Evolutionary conservation across 2,329 filamentous ascomycete genomes (phyloP), one percentile per base, ranked within the genome.

Genomic region (Colletotrichum limetticola): DNA sequence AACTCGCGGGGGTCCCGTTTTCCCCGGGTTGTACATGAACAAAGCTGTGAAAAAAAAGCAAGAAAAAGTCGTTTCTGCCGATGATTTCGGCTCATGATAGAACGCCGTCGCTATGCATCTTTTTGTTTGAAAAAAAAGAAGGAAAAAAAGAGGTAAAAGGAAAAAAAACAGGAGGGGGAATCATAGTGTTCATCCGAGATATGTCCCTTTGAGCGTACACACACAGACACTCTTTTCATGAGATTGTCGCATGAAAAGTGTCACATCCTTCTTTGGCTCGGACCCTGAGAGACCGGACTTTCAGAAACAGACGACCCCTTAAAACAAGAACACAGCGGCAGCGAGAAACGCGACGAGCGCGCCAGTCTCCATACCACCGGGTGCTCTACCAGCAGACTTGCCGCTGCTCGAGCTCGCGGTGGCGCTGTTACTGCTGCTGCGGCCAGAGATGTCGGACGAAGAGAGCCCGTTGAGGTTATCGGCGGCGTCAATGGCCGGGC

Each of bases 401-500:
- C 49, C 63, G 68, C 67, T 68, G 55, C 62, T 75, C 14, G 74
- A 74, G 69, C 62, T 75, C 14, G 69, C 66, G 11, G 66, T 75
- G 57, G 75, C 65, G 66, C 68, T 76, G 37, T 77, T 76, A 60
- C 73, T 74, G 19, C 55, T 76, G 42, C 76, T 77, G 16, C 85
- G 81, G 9, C 85, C 85, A 2, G 78, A 79, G 14, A 83, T 76
- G 49, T 80, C 77, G 7, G 78, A 82, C 3, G 55, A 63, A 32
- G 70, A 69, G 68, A 91, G 82, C 9, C 83, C 85, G 80, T 96
- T 96, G 78, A 95, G 81, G 58, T 78, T 82, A 82, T 97, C 94
- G 2, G 93, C 91, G 0, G 91, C 91, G 7, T 86, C 85, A 67
- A 97, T 90, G 37, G 93, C 89, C 0, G 92, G 90, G 0, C 92